Conservation (phyloP, 2,329 filamentous ascomycete species). For the Calonectria pteridis region DNA sequence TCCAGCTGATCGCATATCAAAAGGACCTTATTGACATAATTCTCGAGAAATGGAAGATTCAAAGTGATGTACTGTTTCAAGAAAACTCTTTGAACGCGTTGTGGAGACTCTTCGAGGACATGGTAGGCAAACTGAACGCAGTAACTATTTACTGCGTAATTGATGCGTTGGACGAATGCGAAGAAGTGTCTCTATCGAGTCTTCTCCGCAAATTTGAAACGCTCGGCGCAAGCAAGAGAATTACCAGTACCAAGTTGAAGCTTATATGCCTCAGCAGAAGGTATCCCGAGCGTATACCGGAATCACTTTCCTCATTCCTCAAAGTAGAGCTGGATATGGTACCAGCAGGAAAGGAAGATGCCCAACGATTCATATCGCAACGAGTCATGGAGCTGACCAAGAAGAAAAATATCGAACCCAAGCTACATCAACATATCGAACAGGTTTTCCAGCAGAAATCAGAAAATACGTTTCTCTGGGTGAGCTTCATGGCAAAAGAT, state of each 20-base stretch:
- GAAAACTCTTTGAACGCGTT: neutral
- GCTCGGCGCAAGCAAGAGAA: neutral
- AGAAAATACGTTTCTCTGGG: conserved; percentile 29
- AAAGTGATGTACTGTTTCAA: accelerated
- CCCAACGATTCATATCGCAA: neutral
- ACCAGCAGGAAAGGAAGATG: neutral
- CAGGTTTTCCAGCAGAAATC: conserved; percentile 7
- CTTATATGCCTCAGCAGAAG: conserved; percentile 4
- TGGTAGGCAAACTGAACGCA: accelerated
- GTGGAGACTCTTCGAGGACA: neutral
- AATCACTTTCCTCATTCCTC: neutral
- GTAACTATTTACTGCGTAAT: neutral
- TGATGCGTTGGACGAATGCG: conserved; percentile 25
- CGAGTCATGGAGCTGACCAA: neutral
- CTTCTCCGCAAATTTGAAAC: neutral
- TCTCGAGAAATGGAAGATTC: neutral
- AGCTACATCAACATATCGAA: neutral
- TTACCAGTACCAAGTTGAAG: neutral
- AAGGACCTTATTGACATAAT: accelerated
- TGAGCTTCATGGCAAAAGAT: conserved; percentile 29
- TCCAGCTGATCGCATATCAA: neutral
- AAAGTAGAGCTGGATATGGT: neutral
- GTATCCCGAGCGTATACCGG: neutral
- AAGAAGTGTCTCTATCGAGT: accelerated
- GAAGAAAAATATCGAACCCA: neutral